Base-by-base conservation (phyloP, 2,329 filamentous ascomycete genomes). In the Exophiala sp. region DNA sequence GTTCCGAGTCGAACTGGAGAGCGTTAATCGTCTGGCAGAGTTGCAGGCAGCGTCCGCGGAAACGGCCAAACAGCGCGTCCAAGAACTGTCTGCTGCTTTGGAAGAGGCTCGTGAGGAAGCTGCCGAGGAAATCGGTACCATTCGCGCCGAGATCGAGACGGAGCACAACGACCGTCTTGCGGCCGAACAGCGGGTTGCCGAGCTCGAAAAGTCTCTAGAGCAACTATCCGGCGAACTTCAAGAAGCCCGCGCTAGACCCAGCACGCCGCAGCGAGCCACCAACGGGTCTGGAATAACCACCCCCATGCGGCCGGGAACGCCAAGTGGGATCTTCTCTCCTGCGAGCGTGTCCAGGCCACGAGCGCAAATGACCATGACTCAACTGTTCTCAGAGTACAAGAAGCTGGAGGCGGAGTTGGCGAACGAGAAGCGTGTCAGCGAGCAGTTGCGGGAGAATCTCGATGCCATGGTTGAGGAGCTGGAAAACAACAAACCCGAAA, bases 381-480 rank as follows among this genome's bases (percentile, higher is more conserved):
- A 84, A 62, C 72, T 84, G 48, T 82, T 82, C 63, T 73, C 75
- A 19, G 79, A 83, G 55, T 81, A 81, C 61, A 73, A 76, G 45
- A 74, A 77, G 60, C 70, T 78, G 58, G 66, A 67, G 86, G 93
- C 74, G 75, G 80, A 48, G 79, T 75, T 96, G 27, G 81, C 83
- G 2, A 79, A 77, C 2, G 86, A 95, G 66, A 83, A 83, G 64
- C 79, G 86, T 51, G 80, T 82, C 18, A 88, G 81, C 60, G 81
- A 86, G 56, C 81, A 88, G 63, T 79, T 96, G 9, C 79, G 80
- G 14, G 78, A 82, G 30, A 82, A 91, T 38, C 73, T 97, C 38
- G 88, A 96, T 57, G 86, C 93, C 52, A 87, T 96, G 73, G 80
- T 96, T 51, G 78, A 82, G 30, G 85, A 90, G 50, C 71, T 97